Conservation (phyloP, 1,139 yeast species). For the Pichia sp. region DNA sequence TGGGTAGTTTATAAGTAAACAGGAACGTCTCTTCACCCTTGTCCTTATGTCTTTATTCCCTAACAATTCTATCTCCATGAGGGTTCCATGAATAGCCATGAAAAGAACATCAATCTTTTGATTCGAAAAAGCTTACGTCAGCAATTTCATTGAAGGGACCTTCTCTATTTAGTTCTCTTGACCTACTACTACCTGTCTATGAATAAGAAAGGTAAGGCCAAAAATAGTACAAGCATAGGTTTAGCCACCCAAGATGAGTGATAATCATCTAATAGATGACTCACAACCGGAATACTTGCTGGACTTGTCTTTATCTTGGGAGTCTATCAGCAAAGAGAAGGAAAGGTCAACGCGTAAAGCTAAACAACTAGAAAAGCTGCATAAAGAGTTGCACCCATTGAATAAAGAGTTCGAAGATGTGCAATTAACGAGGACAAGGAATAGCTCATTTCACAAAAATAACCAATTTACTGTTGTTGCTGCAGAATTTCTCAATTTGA, state of each 20-base stretch:
- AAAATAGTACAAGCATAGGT: neutral
- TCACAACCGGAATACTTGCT: slow-evolving; percentile 16
- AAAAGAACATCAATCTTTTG: neutral
- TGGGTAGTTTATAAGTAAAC: neutral
- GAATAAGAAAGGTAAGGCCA: neutral
- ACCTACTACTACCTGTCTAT: neutral
- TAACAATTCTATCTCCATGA: neutral
- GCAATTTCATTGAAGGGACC: neutral
- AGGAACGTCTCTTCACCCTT: neutral
- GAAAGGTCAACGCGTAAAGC: slow-evolving; percentile 15
- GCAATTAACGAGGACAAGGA: slow-evolving; percentile 20
- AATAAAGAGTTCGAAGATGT: slow-evolving; percentile 19
- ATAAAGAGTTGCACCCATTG: slow-evolving; percentile 19
- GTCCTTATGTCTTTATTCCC: neutral
- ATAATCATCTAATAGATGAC: slow-evolving; percentile 8
- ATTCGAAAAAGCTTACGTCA: neutral
- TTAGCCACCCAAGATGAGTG: neutral
- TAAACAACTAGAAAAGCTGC: slow-evolving; percentile 12
- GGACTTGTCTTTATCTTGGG: slow-evolving; percentile 21
- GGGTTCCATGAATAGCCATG: neutral
- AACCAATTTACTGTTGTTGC: slow-evolving; percentile 33
- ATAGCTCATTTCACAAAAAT: slow-evolving; percentile 28
- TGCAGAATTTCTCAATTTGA: slow-evolving; percentile 29
- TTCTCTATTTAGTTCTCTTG: neutral
- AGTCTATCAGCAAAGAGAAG: slow-evolving; percentile 13